Evolutionary conservation across 2,329 filamentous ascomycete genomes (phyloP).

Genomic region (Diplodia mutila): DNA sequence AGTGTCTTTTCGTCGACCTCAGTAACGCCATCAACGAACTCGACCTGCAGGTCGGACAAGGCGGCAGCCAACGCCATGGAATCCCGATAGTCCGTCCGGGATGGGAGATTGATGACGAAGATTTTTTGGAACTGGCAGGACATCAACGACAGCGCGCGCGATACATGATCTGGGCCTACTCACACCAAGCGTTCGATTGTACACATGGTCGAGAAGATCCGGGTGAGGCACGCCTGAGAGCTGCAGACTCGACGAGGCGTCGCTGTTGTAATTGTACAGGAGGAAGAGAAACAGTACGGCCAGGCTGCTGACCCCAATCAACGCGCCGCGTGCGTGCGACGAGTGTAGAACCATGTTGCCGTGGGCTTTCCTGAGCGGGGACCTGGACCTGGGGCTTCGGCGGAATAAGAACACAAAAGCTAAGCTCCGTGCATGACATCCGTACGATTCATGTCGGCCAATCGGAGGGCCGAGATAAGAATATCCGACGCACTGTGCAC

Average conservation of each 20-base stretch:
- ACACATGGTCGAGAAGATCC: slow-evolving; percentile 7
- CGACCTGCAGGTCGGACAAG: slow-evolving; percentile 50
- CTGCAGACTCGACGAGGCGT: not conserved
- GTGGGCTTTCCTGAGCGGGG: not conserved
- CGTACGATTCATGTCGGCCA: not conserved
- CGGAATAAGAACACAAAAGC: not conserved
- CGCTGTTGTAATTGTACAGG: not conserved
- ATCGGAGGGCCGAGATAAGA: not conserved
- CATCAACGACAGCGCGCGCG: not conserved
- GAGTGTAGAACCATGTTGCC: not conserved
- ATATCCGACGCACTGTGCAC: not conserved
- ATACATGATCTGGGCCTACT: not conserved
- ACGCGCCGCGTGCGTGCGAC: not conserved
- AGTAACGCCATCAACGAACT: slow-evolving; percentile 53
- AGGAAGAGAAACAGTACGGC: not conserved
- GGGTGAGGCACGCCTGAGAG: not conserved
- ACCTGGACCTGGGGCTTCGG: not conserved
- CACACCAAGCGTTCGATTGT: slow-evolving; percentile 24
- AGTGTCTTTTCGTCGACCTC: slow-evolving; percentile 40
- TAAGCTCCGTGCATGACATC: not conserved
- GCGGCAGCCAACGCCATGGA: slow-evolving; percentile 54
- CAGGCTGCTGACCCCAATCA: not conserved
- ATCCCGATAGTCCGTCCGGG: slow-evolving; percentile 57
- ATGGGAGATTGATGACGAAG: slow-evolving; percentile 57
- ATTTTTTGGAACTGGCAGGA: slow-evolving; percentile 55